Evolutionary conservation across 140 eudicot species (phyloP).

Genomic region (Stevia rebaudiana): DNA sequence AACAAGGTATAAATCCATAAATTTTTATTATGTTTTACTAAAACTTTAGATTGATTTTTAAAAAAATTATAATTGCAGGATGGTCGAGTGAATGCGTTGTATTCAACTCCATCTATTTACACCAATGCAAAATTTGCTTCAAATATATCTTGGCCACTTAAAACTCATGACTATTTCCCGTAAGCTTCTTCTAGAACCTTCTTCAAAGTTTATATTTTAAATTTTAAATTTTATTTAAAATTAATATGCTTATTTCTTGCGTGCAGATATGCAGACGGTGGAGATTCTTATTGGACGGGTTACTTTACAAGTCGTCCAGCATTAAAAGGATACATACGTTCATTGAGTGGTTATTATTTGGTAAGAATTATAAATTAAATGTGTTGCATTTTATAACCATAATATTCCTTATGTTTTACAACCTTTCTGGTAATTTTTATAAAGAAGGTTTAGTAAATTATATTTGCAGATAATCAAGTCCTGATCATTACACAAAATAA

Average conservation of each 20-base stretch:
- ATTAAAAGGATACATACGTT: constrained; percentile 71
- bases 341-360: constrained; percentile 85
- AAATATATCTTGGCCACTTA: constrained; percentile 77
- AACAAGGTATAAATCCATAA: constrained; percentile 45
- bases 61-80: constrained; percentile 47
- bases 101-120: constrained; percentile 91
- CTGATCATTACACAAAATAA: too few relatives aligned
- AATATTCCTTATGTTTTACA: constrained; percentile 1
- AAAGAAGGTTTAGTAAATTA: neutral
- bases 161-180: constrained; percentile 86
- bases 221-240: neutral
- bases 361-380: constrained; percentile 28
- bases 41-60: constrained; percentile 7
- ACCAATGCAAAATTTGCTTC: constrained; percentile 77
- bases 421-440: neutral
- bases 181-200: constrained; percentile 29
- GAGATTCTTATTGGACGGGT: constrained; percentile 86
- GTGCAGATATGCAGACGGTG: constrained; percentile 71
- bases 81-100: constrained; percentile 84
- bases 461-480: too few relatives aligned
- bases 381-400: neutral
- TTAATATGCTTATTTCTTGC: constrained; percentile 5
- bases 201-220: neutral
- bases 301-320: constrained; percentile 88
- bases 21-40: too few relatives aligned